Conservation (phyloP, 2,329 filamentous ascomycete species). For the Ceratocystis variospora region DNA sequence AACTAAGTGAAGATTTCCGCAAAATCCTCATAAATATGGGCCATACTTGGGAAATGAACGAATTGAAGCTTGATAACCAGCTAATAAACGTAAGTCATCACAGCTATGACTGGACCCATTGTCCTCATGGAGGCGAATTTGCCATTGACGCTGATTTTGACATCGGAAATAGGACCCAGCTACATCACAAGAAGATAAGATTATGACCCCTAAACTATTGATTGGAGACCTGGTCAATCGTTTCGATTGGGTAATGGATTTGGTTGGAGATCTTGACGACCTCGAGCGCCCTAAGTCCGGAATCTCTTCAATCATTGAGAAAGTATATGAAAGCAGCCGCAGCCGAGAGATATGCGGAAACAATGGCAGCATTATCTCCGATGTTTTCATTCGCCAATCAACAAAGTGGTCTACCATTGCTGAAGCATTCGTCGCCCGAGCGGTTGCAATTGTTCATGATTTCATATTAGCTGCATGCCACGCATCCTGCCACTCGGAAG, state of each 20-base stretch:
- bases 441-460: conserved; percentile 24
- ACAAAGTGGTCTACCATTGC: conserved; percentile 24
- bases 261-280: conserved; percentile 13
- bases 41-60: conserved; percentile 17
- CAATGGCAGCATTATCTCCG: conserved; percentile 20
- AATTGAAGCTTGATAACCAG: accelerated
- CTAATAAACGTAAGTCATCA: background rate
- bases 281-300: conserved; percentile 6
- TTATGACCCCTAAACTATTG: background rate
- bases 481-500: conserved; percentile 20
- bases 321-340: conserved; percentile 21
- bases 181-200: background rate
- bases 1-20: conserved; percentile 20
- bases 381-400: conserved; percentile 25
- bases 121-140: background rate
- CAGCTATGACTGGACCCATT: background rate
- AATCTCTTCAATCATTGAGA: conserved; percentile 23
- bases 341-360: conserved; percentile 23
- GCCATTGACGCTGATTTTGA: too few relatives aligned
- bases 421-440: conserved; percentile 23
- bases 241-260: conserved; percentile 11
- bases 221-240: background rate
- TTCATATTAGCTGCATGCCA: conserved; percentile 23
- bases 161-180: background rate
- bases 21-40: conserved; percentile 8